Conservation (phyloP, 352 stramenopile species). For the Globisporangium orthogonon region DNA sequence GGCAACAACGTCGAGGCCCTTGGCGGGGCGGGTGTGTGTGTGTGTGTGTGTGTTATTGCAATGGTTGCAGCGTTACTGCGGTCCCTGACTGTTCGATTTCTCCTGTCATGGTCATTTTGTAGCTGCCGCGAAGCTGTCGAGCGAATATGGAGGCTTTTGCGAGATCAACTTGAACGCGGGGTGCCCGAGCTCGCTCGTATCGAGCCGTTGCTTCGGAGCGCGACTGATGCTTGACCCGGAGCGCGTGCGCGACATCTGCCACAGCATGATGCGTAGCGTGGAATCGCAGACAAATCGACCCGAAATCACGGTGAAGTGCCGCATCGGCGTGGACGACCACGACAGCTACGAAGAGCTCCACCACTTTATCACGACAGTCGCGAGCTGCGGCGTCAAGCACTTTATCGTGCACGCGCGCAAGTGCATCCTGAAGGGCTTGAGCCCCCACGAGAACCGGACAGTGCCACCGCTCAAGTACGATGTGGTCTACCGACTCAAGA, state of each 20-base stretch:
- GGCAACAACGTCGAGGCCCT: conserved; percentile 87
- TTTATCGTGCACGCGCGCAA: conserved; percentile 99
- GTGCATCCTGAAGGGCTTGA: conserved; percentile 94
- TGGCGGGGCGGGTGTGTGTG: conserved; percentile 49
- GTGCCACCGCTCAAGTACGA: conserved; percentile 96
- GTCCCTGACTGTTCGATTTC: not conserved
- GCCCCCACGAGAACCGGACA: conserved; percentile 96
- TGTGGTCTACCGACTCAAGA: conserved; percentile 90
- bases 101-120: not conserved
- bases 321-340: conserved; percentile 95
- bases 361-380: conserved; percentile 91
- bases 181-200: conserved; percentile 86
- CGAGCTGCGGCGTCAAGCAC: conserved; percentile 86
- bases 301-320: conserved; percentile 97
- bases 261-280: conserved; percentile 71
- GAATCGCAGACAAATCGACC: conserved; percentile 17
- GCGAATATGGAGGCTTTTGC: conserved; percentile 86
- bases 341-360: conserved; percentile 91
- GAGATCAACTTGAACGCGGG: conserved; percentile 97
- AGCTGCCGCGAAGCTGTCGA: conserved; percentile 65
- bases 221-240: conserved; percentile 96
- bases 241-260: conserved; percentile 91
- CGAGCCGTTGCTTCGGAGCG: conserved; percentile 92
- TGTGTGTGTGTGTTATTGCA: not conserved
- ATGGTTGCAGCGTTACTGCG: no score